A percentile compares a stretch with the other conserved stretches of the same genome.
Evolutionary conservation across 768 basidiomycete genomes (phyloP).

Genomic region (Pleurotus citrinopileatus): DNA sequence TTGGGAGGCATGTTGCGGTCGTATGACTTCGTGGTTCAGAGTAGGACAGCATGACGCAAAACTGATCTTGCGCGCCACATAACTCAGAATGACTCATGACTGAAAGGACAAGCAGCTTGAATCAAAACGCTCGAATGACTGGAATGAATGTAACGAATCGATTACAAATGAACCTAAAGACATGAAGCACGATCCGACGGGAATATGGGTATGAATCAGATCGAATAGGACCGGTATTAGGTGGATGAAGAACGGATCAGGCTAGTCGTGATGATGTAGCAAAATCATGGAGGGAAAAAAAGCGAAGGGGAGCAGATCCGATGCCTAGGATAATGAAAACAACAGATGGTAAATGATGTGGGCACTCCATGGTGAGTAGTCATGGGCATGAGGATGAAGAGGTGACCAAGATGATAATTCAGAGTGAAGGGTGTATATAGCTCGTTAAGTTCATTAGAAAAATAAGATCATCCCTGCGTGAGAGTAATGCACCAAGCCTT

Average conservation of each 20-base stretch:
- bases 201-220: conserved; percentile 58
- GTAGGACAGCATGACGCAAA: background rate
- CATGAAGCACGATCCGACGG: conserved; percentile 57
- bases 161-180: conserved; percentile 61
- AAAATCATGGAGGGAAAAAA: conserved; percentile 29
- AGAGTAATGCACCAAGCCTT: conserved; percentile 26
- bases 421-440: conserved; percentile 17
- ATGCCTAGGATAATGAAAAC: conserved; percentile 41
- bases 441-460: conserved; percentile 40
- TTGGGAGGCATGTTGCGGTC: conserved; percentile 61
- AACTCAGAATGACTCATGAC: conserved; percentile 11
- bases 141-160: conserved; percentile 31
- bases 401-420: conserved; percentile 31
- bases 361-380: conserved; percentile 33
- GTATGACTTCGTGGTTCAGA: conserved; percentile 7
- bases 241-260: conserved; percentile 56
- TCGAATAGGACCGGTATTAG: conserved; percentile 65
- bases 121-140: conserved; percentile 9
- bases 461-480: conserved; percentile 16
- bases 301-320: conserved; percentile 60
- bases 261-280: conserved; percentile 49
- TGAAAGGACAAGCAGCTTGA: conserved; percentile 11
- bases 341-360: conserved; percentile 29
- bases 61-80: background rate
- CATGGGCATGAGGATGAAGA: conserved; percentile 33